Conservation (phyloP, 257 asterid species). For the Solanum bulbocastanum region DNA sequence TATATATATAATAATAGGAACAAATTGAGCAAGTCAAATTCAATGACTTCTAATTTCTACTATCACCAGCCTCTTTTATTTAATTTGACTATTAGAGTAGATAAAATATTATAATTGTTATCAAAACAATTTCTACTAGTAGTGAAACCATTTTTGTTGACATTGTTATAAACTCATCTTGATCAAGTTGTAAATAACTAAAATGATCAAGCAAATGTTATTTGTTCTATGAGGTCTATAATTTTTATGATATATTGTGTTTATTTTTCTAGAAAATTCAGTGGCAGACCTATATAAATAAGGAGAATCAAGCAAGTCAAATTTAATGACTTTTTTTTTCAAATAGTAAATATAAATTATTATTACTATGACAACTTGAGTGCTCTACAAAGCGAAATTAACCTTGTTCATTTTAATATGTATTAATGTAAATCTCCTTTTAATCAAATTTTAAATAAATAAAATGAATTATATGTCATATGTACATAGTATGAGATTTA, state of each 20-base stretch:
- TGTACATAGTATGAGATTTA: background rate
- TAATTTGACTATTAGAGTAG: background rate
- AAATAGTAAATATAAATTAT: background rate
- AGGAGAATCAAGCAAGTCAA: background rate
- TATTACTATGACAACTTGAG: background rate
- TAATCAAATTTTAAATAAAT: background rate
- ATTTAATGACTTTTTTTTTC: background rate
- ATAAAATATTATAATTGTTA: background rate
- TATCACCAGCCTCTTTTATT: background rate
- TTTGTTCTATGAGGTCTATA: background rate
- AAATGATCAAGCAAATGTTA: background rate
- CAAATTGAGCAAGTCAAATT: background rate
- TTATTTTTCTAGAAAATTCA: background rate
- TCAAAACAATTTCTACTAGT: background rate
- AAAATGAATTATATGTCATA: background rate
- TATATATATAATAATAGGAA: background rate
- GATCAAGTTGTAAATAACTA: background rate
- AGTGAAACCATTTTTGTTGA: background rate
- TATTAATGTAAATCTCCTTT: background rate
- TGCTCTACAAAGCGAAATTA: background rate
- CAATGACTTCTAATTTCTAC: background rate
- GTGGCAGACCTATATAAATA: background rate
- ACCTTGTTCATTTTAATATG: background rate
- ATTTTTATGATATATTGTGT: background rate
- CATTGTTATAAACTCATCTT: background rate